Conservation (phyloP, 176 grass and related monocot species). For the Bolboschoenus planiculmis region DNA sequence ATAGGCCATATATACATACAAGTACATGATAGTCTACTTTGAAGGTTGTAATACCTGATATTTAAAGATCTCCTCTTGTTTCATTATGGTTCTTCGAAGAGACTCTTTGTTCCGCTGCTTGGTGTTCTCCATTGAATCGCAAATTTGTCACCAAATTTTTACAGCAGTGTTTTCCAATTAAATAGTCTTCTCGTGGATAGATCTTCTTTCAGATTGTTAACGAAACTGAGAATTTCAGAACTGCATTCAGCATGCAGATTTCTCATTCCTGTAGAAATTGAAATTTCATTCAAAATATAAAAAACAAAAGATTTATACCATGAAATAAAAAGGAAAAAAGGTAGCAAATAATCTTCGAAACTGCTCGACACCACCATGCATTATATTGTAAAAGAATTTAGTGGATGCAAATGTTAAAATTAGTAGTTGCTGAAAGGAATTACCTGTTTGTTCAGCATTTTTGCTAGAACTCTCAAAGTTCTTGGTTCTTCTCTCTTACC, state of each 20-base stretch:
- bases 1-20: background rate
- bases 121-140: slow-evolving; percentile 41
- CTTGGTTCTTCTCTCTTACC: background rate
- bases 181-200: background rate
- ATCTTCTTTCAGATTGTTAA: background rate
- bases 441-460: background rate
- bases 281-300: background rate
- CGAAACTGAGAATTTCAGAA: background rate
- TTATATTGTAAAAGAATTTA: background rate
- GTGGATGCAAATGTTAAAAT: background rate
- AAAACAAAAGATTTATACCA: background rate
- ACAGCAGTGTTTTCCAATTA: background rate
- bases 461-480: background rate
- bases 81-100: slow-evolving; percentile 58
- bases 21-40: background rate
- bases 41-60: slow-evolving; percentile 46
- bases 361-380: background rate
- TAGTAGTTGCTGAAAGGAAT: slow-evolving; percentile 1
- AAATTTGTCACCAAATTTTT: background rate
- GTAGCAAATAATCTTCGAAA: background rate
- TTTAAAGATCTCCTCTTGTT: slow-evolving; percentile 74
- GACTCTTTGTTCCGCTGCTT: slow-evolving; percentile 36
- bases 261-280: background rate
- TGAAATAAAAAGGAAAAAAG: background rate
- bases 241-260: background rate